A percentile compares a stretch with the other conserved stretches of the same genome.
Evolutionary conservation across 2,329 filamentous ascomycete genomes (phyloP).

Genomic region (Epichloe scottii): DNA sequence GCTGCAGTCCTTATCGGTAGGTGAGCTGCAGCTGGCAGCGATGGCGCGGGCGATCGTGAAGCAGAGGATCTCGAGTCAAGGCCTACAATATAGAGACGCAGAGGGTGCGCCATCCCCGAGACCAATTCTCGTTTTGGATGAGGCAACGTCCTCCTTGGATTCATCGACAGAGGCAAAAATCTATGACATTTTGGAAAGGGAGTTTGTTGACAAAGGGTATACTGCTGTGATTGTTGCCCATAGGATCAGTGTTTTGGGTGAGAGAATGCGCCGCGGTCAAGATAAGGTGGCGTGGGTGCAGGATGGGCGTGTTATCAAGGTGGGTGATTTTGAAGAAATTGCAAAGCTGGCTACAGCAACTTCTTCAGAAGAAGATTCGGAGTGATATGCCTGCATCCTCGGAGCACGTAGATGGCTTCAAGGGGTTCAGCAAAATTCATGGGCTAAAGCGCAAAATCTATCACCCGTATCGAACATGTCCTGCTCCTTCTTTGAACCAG

Average conservation of each 20-base stretch:
- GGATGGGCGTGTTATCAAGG: background rate
- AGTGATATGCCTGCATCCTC: background rate
- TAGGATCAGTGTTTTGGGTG: slow-evolving; percentile 15
- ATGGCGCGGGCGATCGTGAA: slow-evolving; percentile 15
- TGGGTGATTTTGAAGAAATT: background rate
- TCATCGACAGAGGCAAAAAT: slow-evolving; percentile 19
- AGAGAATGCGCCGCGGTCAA: slow-evolving; percentile 9
- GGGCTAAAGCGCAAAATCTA: background rate
- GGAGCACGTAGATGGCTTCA: too few relatives aligned
- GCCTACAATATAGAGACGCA: background rate
- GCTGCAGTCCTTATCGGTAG: slow-evolving; percentile 13
- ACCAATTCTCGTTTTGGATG: slow-evolving; percentile 21
- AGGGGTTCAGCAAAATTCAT: background rate
- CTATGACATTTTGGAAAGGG: slow-evolving; percentile 16
- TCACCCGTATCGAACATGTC: slow-evolving; percentile 31
- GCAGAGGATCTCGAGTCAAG: background rate
- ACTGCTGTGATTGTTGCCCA: slow-evolving; percentile 25
- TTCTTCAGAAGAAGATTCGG: background rate
- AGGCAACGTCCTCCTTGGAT: slow-evolving; percentile 21
- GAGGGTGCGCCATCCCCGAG: slow-evolving; percentile 4
- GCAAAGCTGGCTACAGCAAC: background rate
- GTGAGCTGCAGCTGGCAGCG: slow-evolving; percentile 21
- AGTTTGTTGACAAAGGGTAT: slow-evolving; percentile 17
- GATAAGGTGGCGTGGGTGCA: background rate
- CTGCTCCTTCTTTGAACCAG: slow-evolving; percentile 52